Percentiles rank a stretch among this genome's conserved stretches.
These are phyloP conservation scores for Nakaseomyces bracarensis DNA, from an alignment of 1,139 yeast genomes.

Conservation along the genomic window DNA sequence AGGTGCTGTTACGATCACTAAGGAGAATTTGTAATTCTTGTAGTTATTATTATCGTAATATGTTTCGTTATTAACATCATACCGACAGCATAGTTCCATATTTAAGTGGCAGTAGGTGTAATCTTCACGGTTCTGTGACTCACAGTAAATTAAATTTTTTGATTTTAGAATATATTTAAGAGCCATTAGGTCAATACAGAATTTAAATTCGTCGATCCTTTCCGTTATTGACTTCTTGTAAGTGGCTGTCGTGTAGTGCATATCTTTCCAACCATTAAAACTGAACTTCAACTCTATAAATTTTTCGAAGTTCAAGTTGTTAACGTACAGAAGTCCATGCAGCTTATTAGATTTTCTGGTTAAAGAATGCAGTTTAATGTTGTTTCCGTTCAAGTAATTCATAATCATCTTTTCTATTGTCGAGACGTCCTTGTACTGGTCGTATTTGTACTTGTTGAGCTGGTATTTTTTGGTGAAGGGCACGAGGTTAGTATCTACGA, in stretches of 20 bases:
- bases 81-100: conserved; percentile 28
- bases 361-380: conserved; percentile 25
- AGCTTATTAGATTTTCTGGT: conserved; percentile 16
- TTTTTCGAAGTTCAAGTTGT: conserved; percentile 29
- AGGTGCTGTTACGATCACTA: conserved; percentile 6
- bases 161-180: conserved; percentile 29
- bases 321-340: conserved; percentile 23
- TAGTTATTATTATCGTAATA: conserved; percentile 31
- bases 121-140: conserved; percentile 1
- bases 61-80: conserved; percentile 29
- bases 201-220: conserved; percentile 26
- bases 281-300: conserved; percentile 28
- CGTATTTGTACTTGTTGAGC: conserved; percentile 11
- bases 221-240: conserved; percentile 22
- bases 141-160: conserved; percentile 18
- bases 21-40: conserved; percentile 18
- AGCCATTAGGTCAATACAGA: conserved; percentile 24
- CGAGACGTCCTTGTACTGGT: conserved; percentile 3
- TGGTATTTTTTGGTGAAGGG: conserved; percentile 7
- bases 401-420: conserved; percentile 14
- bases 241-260: conserved; percentile 26
- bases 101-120: conserved; percentile 12
- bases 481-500: conserved; percentile 10
- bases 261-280: conserved; percentile 28
- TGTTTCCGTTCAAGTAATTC: conserved; percentile 20